These are phyloP conservation scores for Cubamyces sp. DNA, from an alignment of 768 basidiomycete genomes.

Conservation along the genomic window DNA sequence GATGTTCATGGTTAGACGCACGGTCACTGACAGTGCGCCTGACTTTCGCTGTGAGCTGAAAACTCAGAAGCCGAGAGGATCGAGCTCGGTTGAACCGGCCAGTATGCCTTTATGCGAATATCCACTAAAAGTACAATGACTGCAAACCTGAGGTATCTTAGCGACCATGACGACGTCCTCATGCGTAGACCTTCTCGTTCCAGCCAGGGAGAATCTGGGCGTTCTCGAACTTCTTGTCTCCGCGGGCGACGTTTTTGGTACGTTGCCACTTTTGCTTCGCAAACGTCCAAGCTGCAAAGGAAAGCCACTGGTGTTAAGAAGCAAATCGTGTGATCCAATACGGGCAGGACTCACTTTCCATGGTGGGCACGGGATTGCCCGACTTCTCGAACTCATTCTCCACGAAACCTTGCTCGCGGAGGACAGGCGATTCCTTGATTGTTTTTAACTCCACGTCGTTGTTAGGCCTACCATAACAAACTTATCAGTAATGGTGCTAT, in stretches of 20 bases:
- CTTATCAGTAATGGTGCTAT: no score
- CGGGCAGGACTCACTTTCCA: slow-evolving; percentile 40
- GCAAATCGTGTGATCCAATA: background rate
- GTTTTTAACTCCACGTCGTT: slow-evolving; percentile 49
- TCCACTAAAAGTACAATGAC: no score
- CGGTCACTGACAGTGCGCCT: no score
- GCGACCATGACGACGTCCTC: background rate
- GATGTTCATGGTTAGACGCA: no score
- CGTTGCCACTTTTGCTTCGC: slow-evolving; percentile 60
- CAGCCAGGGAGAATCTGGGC: slow-evolving; percentile 51
- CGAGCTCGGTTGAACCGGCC: no score
- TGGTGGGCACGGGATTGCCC: slow-evolving; percentile 48
- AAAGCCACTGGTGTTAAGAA: background rate
- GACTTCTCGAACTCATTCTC: slow-evolving; percentile 51
- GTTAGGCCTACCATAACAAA: slow-evolving; percentile 37
- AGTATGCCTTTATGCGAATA: no score
- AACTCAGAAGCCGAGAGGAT: no score
- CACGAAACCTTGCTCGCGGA: slow-evolving; percentile 46
- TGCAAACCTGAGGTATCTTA: no score
- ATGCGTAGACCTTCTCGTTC: slow-evolving; percentile 45
- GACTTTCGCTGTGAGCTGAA: no score
- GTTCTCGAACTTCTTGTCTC: slow-evolving; percentile 38
- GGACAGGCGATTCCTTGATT: slow-evolving; percentile 45
- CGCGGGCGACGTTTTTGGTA: slow-evolving; percentile 36
- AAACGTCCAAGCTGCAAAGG: slow-evolving; percentile 46